phyloP scores from a whole-genome alignment of 306 rosid species.

The Mimosa pudica region DNA sequence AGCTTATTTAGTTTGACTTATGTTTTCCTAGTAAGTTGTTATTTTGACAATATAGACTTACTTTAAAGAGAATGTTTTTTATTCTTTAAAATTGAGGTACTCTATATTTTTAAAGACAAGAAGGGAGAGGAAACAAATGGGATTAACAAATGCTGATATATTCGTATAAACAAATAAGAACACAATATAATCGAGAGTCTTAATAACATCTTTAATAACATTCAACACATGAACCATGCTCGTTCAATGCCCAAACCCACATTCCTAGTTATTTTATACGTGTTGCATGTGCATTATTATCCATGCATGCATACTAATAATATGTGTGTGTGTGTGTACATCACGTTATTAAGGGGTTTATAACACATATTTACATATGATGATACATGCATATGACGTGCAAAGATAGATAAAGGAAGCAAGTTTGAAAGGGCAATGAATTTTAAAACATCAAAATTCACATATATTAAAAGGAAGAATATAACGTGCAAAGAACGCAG shows the following conservation, averaged over 20 bases:
- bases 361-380: too few relatives aligned
- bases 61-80: too few relatives aligned
- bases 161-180: not conserved
- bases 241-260: not conserved
- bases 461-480: not conserved
- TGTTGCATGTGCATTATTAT: too few relatives aligned
- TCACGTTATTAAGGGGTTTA: too few relatives aligned
- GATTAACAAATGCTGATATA: not conserved
- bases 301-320: not conserved
- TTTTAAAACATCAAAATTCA: not conserved
- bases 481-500: not conserved
- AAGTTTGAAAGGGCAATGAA: not conserved
- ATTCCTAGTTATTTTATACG: not conserved
- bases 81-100: not conserved
- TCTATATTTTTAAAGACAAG: not conserved
- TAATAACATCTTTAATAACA: not conserved
- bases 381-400: too few relatives aligned
- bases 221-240: not conserved
- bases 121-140: not conserved
- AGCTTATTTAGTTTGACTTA: too few relatives aligned
- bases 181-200: not conserved
- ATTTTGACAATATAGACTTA: too few relatives aligned
- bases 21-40: too few relatives aligned
- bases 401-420: not conserved
- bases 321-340: not conserved